These are phyloP conservation scores for Isatis tinctoria DNA, from an alignment of 345 rosid species.

Conservation along the genomic window DNA sequence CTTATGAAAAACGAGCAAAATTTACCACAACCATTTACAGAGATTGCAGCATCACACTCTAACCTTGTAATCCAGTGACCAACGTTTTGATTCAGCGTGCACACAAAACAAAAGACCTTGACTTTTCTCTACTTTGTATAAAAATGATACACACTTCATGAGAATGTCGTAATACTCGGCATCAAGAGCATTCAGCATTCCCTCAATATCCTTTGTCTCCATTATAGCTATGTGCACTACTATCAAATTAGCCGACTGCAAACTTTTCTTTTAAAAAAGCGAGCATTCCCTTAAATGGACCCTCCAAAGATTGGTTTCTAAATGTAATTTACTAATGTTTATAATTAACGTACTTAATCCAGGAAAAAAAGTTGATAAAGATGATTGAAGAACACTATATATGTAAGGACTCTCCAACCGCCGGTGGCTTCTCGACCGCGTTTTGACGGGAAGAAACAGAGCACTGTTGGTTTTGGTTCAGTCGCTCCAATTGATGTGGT, in stretches of 20 bases:
- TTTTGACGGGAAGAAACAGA: not conserved
- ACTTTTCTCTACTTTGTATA: no score
- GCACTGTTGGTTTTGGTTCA: conserved; percentile 72
- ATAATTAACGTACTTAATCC: not conserved
- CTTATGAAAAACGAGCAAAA: no score
- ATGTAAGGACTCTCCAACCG: not conserved
- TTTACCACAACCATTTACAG: no score
- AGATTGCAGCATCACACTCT: no score
- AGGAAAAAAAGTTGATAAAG: not conserved
- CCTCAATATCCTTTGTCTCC: conserved; percentile 88
- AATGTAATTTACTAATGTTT: not conserved
- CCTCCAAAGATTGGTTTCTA: not conserved
- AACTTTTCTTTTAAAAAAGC: not conserved
- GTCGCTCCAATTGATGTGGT: conserved; percentile 92
- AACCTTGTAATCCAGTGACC: no score
- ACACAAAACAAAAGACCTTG: no score
- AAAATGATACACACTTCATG: no score
- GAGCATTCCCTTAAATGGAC: not conserved
- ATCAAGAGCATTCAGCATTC: conserved; percentile 75
- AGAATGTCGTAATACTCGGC: conserved; percentile 90
- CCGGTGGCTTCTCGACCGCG: conserved; percentile 1
- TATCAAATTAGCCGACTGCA: conserved; percentile 88
- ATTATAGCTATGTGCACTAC: conserved; percentile 83
- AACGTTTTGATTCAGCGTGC: no score
- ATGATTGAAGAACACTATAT: not conserved